phyloP scores from a whole-genome alignment of 352 stramenopile genomes.

The Detonula confervacea region DNA sequence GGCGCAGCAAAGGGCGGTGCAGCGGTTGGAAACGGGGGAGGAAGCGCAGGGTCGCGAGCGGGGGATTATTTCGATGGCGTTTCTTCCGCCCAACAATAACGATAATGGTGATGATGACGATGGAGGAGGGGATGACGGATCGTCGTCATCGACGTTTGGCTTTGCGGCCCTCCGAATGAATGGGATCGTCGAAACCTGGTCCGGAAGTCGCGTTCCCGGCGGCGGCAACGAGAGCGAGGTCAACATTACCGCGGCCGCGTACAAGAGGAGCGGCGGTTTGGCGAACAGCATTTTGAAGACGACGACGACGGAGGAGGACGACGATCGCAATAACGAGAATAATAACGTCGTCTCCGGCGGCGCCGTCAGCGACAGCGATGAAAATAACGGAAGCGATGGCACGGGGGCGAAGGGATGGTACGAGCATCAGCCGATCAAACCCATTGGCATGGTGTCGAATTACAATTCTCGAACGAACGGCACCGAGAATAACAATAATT shows the following conservation, averaged over 20 bases:
- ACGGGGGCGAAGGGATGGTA: slow-evolving; percentile 19
- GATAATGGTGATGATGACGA: slow-evolving; percentile 7
- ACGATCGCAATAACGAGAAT: slow-evolving; percentile 20
- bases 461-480: no score
- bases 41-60: slow-evolving; percentile 19
- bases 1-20: slow-evolving; percentile 6
- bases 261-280: slow-evolving; percentile 4
- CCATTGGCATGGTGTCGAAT: slow-evolving; percentile 44
- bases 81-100: slow-evolving; percentile 25
- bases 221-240: slow-evolving; percentile 1
- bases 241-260: slow-evolving; percentile 18
- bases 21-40: neutral
- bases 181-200: slow-evolving; percentile 69
- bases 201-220: slow-evolving; percentile 15
- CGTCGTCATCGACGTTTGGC: no score
- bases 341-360: neutral
- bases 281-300: slow-evolving; percentile 15
- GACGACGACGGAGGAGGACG: no score
- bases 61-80: slow-evolving; percentile 68
- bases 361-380: neutral
- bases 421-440: slow-evolving; percentile 23
- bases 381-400: slow-evolving; percentile 6
- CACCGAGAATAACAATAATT: no score
- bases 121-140: no score
- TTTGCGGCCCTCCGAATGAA: slow-evolving; percentile 71